Percentiles rank a stretch among this genome's conserved stretches.
phyloP scores from a whole-genome alignment of 1,139 yeast species.

The Kluyveromyces sp. region DNA sequence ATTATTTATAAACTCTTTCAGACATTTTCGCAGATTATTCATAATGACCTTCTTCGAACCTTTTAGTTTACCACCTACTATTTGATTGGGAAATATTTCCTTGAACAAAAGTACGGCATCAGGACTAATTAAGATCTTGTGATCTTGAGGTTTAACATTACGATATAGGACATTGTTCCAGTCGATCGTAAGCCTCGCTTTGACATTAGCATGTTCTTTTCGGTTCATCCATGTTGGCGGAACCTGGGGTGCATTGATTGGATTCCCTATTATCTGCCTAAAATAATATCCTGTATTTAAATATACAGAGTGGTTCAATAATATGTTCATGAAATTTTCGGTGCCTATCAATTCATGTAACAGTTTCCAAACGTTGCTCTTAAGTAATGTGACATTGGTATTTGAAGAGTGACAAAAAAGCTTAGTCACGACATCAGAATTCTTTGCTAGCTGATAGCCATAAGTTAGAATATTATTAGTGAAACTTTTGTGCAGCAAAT shows the following conservation, averaged over 20 bases:
- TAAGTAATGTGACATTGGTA: slow-evolving; percentile 15
- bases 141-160: slow-evolving; percentile 5
- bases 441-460: slow-evolving; percentile 22
- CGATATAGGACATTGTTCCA: slow-evolving; percentile 11
- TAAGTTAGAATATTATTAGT: slow-evolving; percentile 20
- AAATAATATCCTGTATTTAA: slow-evolving; percentile 11
- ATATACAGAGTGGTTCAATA: slow-evolving; percentile 21
- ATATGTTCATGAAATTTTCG: slow-evolving; percentile 15
- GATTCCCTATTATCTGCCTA: slow-evolving; percentile 23
- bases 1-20: neutral
- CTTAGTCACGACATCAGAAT: slow-evolving; percentile 11
- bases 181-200: neutral
- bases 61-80: neutral
- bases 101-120: slow-evolving; percentile 5
- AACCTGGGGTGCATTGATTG: slow-evolving; percentile 17
- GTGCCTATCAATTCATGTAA: slow-evolving; percentile 23
- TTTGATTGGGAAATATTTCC: slow-evolving; percentile 8
- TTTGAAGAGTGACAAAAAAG: slow-evolving; percentile 20
- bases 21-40: neutral
- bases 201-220: neutral
- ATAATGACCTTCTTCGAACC: neutral
- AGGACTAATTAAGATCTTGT: slow-evolving; percentile 8
- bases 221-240: slow-evolving; percentile 15
- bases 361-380: slow-evolving; percentile 18
- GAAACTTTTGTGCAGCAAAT: slow-evolving; percentile 10